Conservation (phyloP, 2,329 filamentous ascomycete species). For the Colletotrichum sp. region DNA sequence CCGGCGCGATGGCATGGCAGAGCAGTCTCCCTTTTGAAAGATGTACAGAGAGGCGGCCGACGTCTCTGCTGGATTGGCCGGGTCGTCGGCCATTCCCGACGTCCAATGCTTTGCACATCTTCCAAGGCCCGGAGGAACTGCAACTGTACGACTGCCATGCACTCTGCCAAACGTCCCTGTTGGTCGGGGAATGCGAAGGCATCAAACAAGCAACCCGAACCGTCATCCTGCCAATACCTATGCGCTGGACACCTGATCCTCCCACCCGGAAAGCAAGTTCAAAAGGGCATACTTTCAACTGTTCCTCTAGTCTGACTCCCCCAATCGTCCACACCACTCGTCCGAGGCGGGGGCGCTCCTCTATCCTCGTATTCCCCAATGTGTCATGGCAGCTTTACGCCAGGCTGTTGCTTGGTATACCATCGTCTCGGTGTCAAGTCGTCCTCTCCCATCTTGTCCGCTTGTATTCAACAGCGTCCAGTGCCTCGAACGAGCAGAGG, state of each 20-base stretch:
- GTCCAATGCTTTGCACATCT: rapidly evolving
- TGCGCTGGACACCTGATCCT: not conserved
- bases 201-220: too few species aligned
- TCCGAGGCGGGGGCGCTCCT: not conserved
- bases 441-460: not conserved
- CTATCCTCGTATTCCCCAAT: not conserved
- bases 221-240: too few species aligned
- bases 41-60: too few species aligned
- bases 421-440: not conserved
- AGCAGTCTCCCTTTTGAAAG: too few species aligned
- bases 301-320: not conserved
- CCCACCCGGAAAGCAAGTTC: not conserved
- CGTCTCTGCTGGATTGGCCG: too few species aligned
- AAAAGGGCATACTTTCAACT: not conserved
- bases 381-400: not conserved
- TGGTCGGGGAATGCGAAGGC: too few species aligned
- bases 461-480: too few species aligned
- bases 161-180: too few species aligned
- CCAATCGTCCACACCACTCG: not conserved
- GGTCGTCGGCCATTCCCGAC: not conserved
- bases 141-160: rapidly evolving
- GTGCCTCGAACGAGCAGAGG: too few species aligned
- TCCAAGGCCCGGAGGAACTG: too few species aligned
- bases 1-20: not conserved
- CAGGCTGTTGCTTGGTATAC: not conserved